Evolutionary conservation across 208 protist species (phyloP).

Genomic region (Acanthamoeba culbertsoni): DNA sequence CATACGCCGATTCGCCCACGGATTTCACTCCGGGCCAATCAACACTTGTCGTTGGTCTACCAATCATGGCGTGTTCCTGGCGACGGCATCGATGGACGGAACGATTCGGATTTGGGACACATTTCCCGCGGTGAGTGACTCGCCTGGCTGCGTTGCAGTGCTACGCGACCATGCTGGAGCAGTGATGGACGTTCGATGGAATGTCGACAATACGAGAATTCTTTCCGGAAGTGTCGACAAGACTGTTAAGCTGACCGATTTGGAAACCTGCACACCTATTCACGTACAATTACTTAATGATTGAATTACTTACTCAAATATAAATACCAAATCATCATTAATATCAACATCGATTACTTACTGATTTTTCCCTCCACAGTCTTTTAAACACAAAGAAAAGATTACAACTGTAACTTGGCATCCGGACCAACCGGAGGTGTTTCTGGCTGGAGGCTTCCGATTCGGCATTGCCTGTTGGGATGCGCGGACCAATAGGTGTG

Average conservation of each 20-base stretch:
- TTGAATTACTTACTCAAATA: background rate
- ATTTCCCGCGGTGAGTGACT: background rate
- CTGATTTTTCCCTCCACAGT: background rate
- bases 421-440: background rate
- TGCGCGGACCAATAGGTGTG: background rate
- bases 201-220: background rate
- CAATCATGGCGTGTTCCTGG: background rate
- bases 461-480: constrained; percentile 35
- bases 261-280: background rate
- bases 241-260: background rate
- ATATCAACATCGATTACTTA: background rate
- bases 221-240: constrained; percentile 35
- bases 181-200: constrained; percentile 30
- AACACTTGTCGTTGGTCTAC: background rate
- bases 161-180: background rate
- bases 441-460: background rate
- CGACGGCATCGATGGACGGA: constrained; percentile 38
- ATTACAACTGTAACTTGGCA: constrained; percentile 33
- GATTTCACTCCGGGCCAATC: background rate
- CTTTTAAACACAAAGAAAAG: constrained; percentile 30
- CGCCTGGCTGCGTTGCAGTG: background rate
- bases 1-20: background rate
- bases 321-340: background rate
- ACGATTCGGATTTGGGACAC: constrained; percentile 24
- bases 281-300: background rate